These are phyloP conservation scores for Amauroascus niger DNA, from an alignment of 2,329 filamentous ascomycete species.

Conservation along the genomic window DNA sequence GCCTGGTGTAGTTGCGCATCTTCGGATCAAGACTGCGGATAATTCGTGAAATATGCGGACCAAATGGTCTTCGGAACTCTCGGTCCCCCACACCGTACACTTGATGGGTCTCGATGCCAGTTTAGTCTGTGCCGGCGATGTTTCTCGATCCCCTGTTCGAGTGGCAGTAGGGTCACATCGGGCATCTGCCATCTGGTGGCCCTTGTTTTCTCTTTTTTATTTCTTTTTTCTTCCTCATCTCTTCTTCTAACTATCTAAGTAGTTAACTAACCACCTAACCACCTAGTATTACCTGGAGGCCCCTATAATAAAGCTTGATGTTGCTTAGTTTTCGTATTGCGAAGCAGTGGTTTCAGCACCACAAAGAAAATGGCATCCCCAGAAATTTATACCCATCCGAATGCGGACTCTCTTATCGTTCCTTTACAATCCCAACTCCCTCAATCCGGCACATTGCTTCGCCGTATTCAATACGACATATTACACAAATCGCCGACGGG, in stretches of 20 bases:
- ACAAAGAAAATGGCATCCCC: not conserved
- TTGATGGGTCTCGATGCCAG: not conserved
- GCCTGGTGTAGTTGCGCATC: too few relatives aligned
- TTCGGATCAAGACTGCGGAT: not conserved
- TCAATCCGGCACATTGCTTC: constrained; percentile 29
- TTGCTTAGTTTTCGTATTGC: not conserved
- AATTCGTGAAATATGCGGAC: not conserved
- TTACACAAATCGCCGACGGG: constrained; percentile 27
- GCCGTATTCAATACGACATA: constrained; percentile 33
- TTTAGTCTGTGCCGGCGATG: not conserved
- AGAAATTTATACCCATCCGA: constrained; percentile 15
- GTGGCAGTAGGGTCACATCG: not conserved
- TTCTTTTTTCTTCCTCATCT: not conserved
- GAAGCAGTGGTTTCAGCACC: not conserved
- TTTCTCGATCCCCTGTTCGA: not conserved
- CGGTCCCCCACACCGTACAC: not conserved
- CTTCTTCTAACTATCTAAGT: too few relatives aligned
- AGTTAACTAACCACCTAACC: too few relatives aligned
- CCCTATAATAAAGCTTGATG: not conserved
- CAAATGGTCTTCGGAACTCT: not conserved
- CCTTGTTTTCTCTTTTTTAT: not conserved
- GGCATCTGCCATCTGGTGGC: not conserved
- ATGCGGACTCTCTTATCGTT: constrained; percentile 19
- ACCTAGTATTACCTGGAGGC: too few relatives aligned
- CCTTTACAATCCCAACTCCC: constrained; percentile 30